A percentile compares a stretch with the other conserved stretches of the same genome.
Conservation (phyloP, 192 early-diverging fungal species). For the Spizellomyces sp. region DNA sequence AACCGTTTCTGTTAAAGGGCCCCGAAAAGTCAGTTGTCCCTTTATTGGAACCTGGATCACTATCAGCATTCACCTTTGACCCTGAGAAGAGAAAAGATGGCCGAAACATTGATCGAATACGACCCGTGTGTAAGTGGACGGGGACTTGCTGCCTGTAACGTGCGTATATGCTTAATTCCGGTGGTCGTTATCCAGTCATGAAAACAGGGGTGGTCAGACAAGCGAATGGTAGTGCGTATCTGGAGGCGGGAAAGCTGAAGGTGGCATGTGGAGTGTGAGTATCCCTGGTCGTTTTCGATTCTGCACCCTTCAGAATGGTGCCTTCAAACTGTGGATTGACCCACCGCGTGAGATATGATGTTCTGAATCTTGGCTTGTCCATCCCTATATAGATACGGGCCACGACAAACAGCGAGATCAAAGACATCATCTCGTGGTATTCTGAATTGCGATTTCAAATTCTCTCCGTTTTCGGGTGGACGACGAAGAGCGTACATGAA, state of each 20-base stretch:
- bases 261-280: slow-evolving; percentile 79
- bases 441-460: slow-evolving; percentile 76
- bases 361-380: background rate
- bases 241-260: slow-evolving; percentile 73
- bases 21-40: slow-evolving; percentile 49
- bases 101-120: slow-evolving; percentile 35
- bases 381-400: slow-evolving; percentile 61
- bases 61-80: slow-evolving; percentile 11
- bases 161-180: background rate
- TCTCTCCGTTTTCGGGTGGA: slow-evolving; percentile 67
- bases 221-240: slow-evolving; percentile 76
- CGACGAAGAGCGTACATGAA: slow-evolving; percentile 58
- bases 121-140: slow-evolving; percentile 40
- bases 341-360: background rate
- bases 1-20: slow-evolving; percentile 20
- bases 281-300: no score
- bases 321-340: background rate
- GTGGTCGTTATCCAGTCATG: slow-evolving; percentile 45
- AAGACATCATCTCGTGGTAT: slow-evolving; percentile 57
- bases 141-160: background rate
- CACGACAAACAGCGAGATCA: slow-evolving; percentile 59
- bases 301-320: background rate
- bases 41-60: slow-evolving; percentile 25
- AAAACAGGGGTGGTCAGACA: slow-evolving; percentile 72
- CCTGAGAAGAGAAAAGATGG: slow-evolving; percentile 32